These are phyloP conservation scores for Triticum monococcum DNA, from an alignment of 176 grass and related monocot genomes.

Conservation along the genomic window DNA sequence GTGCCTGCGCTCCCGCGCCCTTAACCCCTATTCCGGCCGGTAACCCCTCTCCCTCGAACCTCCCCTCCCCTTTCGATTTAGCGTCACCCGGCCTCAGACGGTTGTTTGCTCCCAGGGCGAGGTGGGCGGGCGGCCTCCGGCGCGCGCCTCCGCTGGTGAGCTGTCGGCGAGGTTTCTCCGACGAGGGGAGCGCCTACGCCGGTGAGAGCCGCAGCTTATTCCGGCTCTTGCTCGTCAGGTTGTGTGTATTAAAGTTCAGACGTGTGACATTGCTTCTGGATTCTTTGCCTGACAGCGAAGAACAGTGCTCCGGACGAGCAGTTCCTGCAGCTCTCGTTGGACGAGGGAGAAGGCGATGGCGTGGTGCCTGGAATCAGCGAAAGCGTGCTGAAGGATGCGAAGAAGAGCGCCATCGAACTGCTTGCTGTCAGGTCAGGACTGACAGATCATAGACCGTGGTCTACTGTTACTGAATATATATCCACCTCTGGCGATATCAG, in stretches of 20 bases:
- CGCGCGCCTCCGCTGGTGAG: constrained; percentile 6
- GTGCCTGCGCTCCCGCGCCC: not conserved
- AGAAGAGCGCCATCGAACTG: constrained; percentile 67
- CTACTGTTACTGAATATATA: not conserved
- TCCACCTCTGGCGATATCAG: not conserved
- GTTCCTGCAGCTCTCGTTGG: constrained; percentile 22
- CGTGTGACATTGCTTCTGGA: not conserved
- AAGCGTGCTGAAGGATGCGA: constrained; percentile 44
- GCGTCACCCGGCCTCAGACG: not conserved
- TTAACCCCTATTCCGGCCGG: not conserved
- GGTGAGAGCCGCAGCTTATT: constrained; percentile 8
- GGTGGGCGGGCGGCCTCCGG: not conserved
- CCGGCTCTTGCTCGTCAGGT: not conserved
- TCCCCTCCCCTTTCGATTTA: not conserved
- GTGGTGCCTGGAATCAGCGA: constrained; percentile 39
- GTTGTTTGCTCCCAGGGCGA: constrained; percentile 1
- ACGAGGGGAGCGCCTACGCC: not conserved
- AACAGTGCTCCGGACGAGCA: constrained; percentile 9
- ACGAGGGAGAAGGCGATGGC: constrained; percentile 21
- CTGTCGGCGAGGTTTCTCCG: not conserved
- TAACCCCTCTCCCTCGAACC: not conserved
- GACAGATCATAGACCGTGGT: not conserved
- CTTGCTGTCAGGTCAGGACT: constrained; percentile 60
- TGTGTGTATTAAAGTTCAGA: not conserved
- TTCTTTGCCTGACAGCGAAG: constrained; percentile 13